These are phyloP conservation scores for Neobulgaria alba DNA, from an alignment of 2,329 filamentous ascomycete species.

Conservation along the genomic window DNA sequence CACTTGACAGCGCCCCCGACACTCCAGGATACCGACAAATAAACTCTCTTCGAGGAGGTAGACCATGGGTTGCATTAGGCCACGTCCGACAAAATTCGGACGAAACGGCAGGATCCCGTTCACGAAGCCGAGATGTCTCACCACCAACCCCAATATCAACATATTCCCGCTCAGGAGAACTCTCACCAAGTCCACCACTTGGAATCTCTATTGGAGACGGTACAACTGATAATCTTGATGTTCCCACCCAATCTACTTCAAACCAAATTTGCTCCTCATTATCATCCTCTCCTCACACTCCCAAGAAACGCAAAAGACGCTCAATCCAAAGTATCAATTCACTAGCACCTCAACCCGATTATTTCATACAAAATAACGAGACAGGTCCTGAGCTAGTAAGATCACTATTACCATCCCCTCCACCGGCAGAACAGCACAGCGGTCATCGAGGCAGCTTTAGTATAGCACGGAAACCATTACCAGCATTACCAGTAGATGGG, in stretches of 20 bases:
- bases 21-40: slow-evolving; percentile 17
- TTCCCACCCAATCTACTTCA: not conserved
- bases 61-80: slow-evolving; percentile 11
- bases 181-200: not conserved
- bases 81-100: slow-evolving; percentile 13
- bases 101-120: slow-evolving; percentile 7
- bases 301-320: not conserved
- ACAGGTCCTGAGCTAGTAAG: not conserved
- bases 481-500: slow-evolving; percentile 10
- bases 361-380: not conserved
- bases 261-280: too few species aligned
- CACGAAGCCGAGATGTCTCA: slow-evolving; percentile 6
- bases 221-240: not conserved
- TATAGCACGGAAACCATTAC: slow-evolving; percentile 14
- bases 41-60: slow-evolving; percentile 4
- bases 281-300: not conserved
- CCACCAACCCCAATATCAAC: slow-evolving; percentile 19
- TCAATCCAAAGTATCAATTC: not conserved
- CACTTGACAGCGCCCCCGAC: slow-evolving; percentile 19
- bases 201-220: not conserved
- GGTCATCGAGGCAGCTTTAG: slow-evolving; percentile 1
- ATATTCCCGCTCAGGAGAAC: slow-evolving; percentile 15
- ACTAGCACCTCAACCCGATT: too few species aligned
- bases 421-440: not conserved
- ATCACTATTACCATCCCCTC: not conserved